Percentiles rank a stretch among this genome's conserved stretches.
Conservation (phyloP, 306 rosid genomes). For the Sicyos baderoa region DNA sequence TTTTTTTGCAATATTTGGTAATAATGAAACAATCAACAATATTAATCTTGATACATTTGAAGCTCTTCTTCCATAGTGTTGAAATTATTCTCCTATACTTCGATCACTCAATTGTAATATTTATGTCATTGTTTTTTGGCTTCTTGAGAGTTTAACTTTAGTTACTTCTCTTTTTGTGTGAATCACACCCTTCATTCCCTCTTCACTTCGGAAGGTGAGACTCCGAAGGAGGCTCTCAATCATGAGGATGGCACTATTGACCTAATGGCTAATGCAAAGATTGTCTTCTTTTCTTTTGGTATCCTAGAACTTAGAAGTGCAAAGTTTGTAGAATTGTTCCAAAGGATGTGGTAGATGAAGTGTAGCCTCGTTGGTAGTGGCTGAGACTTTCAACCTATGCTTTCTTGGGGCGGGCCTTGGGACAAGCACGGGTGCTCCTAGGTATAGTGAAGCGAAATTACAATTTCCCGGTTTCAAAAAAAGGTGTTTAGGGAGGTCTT, state of each 20-base stretch:
- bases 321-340: background rate
- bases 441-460: too few relatives aligned
- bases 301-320: background rate
- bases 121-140: too few relatives aligned
- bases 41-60: background rate
- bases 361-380: too few relatives aligned
- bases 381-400: background rate
- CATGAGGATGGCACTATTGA: background rate
- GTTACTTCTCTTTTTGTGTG: too few relatives aligned
- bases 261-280: background rate
- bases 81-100: background rate
- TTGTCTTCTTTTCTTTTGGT: background rate
- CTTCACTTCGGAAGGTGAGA: background rate
- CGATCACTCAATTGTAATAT: background rate
- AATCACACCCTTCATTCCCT: background rate
- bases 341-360: background rate
- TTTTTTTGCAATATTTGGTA: background rate
- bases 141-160: too few relatives aligned
- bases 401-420: background rate
- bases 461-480: too few relatives aligned
- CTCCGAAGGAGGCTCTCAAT: too few relatives aligned
- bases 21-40: background rate
- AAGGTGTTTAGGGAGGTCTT: too few relatives aligned
- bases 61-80: conserved; percentile 8
- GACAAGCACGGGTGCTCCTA: too few relatives aligned